Evolutionary conservation across 495 filamentous ascomycete genomes (phyloP), one percentile per base, ranked within the genome.

Genomic region (Aspergillus indologenus): DNA sequence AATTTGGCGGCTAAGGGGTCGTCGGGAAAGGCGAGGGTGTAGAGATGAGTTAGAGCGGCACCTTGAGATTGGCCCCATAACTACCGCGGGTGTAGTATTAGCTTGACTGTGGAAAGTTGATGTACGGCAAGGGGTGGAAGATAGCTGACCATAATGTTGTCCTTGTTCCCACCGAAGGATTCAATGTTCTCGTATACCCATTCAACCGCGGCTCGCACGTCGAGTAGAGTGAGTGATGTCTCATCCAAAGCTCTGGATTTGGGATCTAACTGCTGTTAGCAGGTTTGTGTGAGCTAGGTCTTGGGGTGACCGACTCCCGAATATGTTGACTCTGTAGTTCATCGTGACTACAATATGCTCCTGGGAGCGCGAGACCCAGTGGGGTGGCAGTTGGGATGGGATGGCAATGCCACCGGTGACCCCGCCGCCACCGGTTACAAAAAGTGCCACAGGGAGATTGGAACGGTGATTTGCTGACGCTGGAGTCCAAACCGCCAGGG

Each of bases 141-240:
- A 2, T 15, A 19, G 22, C 48, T 1, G 18, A 64, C 58, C 24
- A 80, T 72, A 17, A 72, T 71, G 24, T 67, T 61, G 22, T 71
- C 67, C 18, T 72, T 77, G 64, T 89, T 83, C 18, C 85, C 86
- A 34, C 85, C 86, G 53, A 89, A 89, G 11, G 75, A 61, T 9
- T 68, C 70, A 60, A 80, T 80, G 48, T 80, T 80, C 34, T 79
- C 76, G 17, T 75, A 68, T 5, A 81, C 76, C 75, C 81, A 85
- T 68, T 84, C 74, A 1, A 85, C 71, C 5, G 79, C 82, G 62
- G 83, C 75, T 21, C 85, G 77, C 63, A 86, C 79, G 69, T 88
- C 84, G 17, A 85, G 72, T 9, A 83, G 73, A 17, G 83, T 84
- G 5, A 80, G 71, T 51, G 77, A 81, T 19, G 70, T 68, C 40